Evolutionary conservation across 164 flowering plant species (phyloP).

Genomic region (Echeveria elegans): DNA sequence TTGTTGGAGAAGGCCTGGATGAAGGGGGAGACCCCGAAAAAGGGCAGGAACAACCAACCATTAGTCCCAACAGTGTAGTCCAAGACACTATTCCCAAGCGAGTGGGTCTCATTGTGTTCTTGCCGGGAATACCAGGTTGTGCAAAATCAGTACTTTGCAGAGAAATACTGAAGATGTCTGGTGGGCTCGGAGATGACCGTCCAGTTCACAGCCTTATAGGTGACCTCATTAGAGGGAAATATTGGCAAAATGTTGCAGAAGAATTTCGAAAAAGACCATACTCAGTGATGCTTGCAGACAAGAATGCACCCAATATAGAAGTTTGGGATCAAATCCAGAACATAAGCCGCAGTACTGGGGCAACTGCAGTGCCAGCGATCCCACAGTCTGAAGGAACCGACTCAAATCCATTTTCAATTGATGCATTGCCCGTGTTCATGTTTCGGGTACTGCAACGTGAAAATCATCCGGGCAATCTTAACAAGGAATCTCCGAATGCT

Average conservation of each 20-base stretch:
- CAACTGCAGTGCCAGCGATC: slow-evolving; percentile 82
- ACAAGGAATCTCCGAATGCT: slow-evolving; percentile 81
- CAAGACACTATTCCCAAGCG: slow-evolving; percentile 52
- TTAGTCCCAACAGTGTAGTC: slow-evolving; percentile 31
- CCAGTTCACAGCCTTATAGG: slow-evolving; percentile 83
- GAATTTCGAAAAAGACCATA: slow-evolving; percentile 5
- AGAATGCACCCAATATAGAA: slow-evolving; percentile 16
- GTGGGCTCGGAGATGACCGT: slow-evolving; percentile 50
- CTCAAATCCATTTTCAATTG: slow-evolving; percentile 93
- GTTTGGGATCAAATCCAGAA: slow-evolving; percentile 20
- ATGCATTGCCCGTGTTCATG: slow-evolving; percentile 84
- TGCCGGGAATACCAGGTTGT: slow-evolving; percentile 99
- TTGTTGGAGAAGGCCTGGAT: slow-evolving; percentile 66
- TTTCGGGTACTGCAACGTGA: slow-evolving; percentile 82
- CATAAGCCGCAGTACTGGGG: slow-evolving; percentile 48
- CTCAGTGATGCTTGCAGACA: slow-evolving; percentile 44
- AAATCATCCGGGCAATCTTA: slow-evolving; percentile 97
- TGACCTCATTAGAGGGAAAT: slow-evolving; percentile 48
- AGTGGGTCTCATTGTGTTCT: slow-evolving; percentile 81
- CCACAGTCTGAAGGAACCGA: slow-evolving; percentile 91
- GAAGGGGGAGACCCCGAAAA: slow-evolving; percentile 78
- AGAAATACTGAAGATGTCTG: slow-evolving; percentile 28
- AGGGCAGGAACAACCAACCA: slow-evolving; percentile 31
- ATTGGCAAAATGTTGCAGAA: not conserved
- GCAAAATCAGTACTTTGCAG: slow-evolving; percentile 96